These are phyloP conservation scores for Aspergillus sp. DNA, from an alignment of 2,329 filamentous ascomycete genomes.

Conservation along the genomic window DNA sequence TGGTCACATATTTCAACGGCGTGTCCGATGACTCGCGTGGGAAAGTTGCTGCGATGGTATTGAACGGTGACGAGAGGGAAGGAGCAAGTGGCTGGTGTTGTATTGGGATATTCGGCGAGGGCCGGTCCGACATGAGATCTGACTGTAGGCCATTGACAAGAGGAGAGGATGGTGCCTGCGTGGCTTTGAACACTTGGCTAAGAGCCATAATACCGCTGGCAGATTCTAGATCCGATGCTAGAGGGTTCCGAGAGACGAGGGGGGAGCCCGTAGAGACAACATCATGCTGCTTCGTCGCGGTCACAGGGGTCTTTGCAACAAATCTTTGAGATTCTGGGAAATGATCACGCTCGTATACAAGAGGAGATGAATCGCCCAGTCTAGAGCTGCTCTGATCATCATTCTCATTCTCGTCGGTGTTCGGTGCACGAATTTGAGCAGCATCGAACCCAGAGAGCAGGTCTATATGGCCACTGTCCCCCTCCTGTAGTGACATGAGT, in stretches of 20 bases:
- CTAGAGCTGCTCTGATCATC: constrained; percentile 37
- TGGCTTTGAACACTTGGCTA: constrained; percentile 50
- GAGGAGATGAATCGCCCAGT: constrained; percentile 37
- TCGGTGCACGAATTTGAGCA: constrained; percentile 19
- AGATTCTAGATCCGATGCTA: constrained; percentile 36
- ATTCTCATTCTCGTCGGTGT: constrained; percentile 50
- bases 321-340: constrained; percentile 51
- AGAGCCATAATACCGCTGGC: constrained; percentile 44
- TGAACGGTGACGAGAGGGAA: constrained; percentile 40
- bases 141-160: constrained; percentile 35
- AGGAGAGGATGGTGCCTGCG: constrained; percentile 49
- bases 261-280: constrained; percentile 36
- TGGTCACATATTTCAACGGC: constrained; percentile 44
- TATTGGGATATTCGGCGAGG: constrained; percentile 50
- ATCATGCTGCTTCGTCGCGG: constrained; percentile 35
- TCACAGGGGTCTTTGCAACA: constrained; percentile 43
- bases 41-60: constrained; percentile 31
- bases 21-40: constrained; percentile 42
- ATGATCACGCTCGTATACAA: constrained; percentile 36
- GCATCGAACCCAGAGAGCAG: constrained; percentile 40
- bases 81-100: constrained; percentile 36
- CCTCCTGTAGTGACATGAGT: constrained; percentile 40
- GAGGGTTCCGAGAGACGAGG: constrained; percentile 43
- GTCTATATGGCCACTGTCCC: constrained; percentile 46
- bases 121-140: constrained; percentile 46